Conservation (phyloP, 257 asterid species). For the Petunia secreta region DNA sequence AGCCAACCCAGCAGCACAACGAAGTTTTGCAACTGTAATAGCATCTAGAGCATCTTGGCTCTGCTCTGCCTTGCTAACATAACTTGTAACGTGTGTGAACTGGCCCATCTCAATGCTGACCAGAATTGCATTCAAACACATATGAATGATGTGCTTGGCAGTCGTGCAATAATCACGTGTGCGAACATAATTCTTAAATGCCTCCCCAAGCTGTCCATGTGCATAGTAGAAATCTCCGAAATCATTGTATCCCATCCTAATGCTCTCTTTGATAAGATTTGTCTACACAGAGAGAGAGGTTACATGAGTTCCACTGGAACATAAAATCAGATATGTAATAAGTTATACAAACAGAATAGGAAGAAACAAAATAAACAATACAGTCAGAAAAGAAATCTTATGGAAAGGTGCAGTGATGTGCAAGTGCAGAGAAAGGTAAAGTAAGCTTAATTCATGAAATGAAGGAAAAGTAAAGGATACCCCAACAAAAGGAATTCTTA, state of each 20-base stretch:
- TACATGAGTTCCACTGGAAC: not conserved
- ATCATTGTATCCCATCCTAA: constrained; percentile 98
- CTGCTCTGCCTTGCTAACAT: constrained; percentile 86
- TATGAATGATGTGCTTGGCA: constrained; percentile 75
- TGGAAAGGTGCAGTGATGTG: not conserved
- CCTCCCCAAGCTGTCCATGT: constrained; percentile 87
- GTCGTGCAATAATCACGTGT: constrained; percentile 98
- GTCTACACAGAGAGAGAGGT: constrained; percentile 58
- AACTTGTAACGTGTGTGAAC: constrained; percentile 87
- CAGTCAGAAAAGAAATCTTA: not conserved
- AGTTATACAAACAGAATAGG: not conserved
- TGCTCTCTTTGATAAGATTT: constrained; percentile 95
- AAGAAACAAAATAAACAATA: constrained; percentile 2
- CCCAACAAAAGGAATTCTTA: not conserved
- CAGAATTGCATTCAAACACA: constrained; percentile 89
- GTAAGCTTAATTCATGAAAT: not conserved
- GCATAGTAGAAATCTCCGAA: constrained; percentile 93
- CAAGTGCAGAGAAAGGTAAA: not conserved
- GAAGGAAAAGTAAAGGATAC: not conserved
- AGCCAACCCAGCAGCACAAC: constrained; percentile 93
- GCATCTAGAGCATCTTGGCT: constrained; percentile 76
- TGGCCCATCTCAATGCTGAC: constrained; percentile 99
- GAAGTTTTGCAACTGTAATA: constrained; percentile 67
- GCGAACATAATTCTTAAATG: constrained; percentile 88
- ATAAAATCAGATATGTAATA: not conserved